A percentile compares a stretch with the other conserved stretches of the same genome.
phyloP scores from a whole-genome alignment of 495 filamentous ascomycete genomes.

The Xylaria flabelliformis region DNA sequence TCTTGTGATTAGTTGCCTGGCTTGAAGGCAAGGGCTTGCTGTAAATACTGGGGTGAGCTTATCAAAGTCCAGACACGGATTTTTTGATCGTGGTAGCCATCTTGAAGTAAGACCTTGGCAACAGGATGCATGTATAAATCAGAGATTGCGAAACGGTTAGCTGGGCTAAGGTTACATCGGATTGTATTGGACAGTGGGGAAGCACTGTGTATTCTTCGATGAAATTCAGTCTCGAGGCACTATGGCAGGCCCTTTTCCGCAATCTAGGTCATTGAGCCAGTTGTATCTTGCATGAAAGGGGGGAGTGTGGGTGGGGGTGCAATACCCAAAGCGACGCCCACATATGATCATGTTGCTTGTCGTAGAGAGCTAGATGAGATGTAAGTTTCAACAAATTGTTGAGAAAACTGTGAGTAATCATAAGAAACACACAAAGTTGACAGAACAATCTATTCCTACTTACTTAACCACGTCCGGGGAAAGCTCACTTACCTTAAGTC shows the following conservation, averaged over 20 bases:
- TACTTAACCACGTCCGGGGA: background rate
- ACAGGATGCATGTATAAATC: background rate
- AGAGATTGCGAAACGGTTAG: background rate
- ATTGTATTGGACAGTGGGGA: background rate
- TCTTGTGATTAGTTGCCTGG: background rate
- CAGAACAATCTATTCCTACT: background rate
- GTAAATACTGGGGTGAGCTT: background rate
- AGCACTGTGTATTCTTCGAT: background rate
- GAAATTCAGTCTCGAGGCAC: background rate
- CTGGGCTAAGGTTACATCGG: background rate
- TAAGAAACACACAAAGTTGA: background rate
- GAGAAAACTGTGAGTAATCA: background rate
- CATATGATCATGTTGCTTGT: background rate
- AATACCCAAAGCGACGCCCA: background rate
- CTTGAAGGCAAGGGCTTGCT: background rate
- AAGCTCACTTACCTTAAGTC: background rate
- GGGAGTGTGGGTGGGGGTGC: background rate
- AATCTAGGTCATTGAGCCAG: background rate
- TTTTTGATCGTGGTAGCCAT: background rate
- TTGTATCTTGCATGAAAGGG: background rate
- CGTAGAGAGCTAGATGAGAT: too few relatives aligned
- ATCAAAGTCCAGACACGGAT: too few relatives aligned
- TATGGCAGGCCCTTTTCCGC: background rate
- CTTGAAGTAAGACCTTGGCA: background rate
- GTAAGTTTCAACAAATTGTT: background rate